A percentile compares a stretch with the other conserved stretches of the same genome.
These are phyloP conservation scores for Quercus lobata DNA, from an alignment of 331 rosid genomes.

Conservation along the genomic window DNA sequence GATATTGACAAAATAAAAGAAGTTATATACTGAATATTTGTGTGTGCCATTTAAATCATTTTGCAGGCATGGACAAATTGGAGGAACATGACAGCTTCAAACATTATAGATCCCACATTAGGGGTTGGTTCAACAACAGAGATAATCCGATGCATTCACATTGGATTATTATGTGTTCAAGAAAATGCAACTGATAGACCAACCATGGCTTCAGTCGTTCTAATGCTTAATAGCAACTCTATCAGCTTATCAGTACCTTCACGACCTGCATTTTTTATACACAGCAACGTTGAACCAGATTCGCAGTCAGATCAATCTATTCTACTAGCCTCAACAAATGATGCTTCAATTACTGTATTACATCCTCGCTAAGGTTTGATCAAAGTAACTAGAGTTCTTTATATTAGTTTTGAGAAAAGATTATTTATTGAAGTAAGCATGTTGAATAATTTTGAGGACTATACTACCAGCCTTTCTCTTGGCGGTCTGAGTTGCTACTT, in stretches of 20 bases:
- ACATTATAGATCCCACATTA: slow-evolving; percentile 35
- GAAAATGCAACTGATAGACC: slow-evolving; percentile 39
- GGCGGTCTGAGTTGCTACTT: too few relatives aligned
- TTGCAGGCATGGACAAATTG: slow-evolving; percentile 32
- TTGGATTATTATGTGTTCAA: slow-evolving; percentile 55
- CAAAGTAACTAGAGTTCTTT: neutral
- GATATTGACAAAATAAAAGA: too few relatives aligned
- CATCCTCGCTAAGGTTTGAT: slow-evolving; percentile 29
- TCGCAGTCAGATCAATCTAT: neutral
- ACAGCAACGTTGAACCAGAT: neutral
- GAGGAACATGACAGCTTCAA: slow-evolving; percentile 26
- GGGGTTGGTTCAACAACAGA: slow-evolving; percentile 15
- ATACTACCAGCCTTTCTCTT: too few relatives aligned
- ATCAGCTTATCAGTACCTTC: slow-evolving; percentile 23
- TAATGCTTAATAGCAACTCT: slow-evolving; percentile 41
- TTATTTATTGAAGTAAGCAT: neutral
- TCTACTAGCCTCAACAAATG: neutral
- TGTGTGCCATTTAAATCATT: neutral
- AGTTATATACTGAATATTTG: too few relatives aligned
- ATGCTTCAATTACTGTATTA: slow-evolving; percentile 24
- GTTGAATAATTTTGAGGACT: too few relatives aligned
- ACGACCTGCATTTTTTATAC: slow-evolving; percentile 28
- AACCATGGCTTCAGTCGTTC: slow-evolving; percentile 26
- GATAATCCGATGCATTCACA: slow-evolving; percentile 42
- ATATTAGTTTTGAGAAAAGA: neutral